Conservation (phyloP, 225 moss, liverwort and hornwort genomes). For the Pseudoscleropodium purum region DNA sequence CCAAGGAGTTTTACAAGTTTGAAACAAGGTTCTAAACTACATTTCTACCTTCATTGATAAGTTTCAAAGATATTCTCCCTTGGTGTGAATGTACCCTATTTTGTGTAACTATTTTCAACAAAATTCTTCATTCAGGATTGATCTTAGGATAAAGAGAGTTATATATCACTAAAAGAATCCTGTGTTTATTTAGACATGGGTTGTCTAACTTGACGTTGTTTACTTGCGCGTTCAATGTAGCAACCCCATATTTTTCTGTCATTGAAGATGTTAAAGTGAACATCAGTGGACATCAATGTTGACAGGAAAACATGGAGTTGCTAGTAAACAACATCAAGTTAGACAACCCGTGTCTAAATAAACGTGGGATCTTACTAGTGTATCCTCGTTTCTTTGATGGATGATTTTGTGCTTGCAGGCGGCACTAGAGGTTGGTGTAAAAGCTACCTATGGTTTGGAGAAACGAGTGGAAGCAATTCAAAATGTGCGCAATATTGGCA, state of each 20-base stretch:
- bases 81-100: not conserved
- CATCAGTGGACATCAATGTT: too few species aligned
- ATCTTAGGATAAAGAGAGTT: not conserved
- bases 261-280: too few species aligned
- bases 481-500: conserved; percentile 54
- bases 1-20: not conserved
- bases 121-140: not conserved
- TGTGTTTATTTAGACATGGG: too few species aligned
- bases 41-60: not conserved
- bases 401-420: conserved; percentile 21
- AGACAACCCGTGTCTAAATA: too few species aligned
- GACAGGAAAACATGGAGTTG: too few species aligned
- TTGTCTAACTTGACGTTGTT: too few species aligned
- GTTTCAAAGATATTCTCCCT: not conserved
- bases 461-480: conserved; percentile 73
- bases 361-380: too few species aligned
- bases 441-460: conserved; percentile 33
- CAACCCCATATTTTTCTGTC: too few species aligned
- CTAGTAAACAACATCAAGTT: too few species aligned
- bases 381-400: not conserved
- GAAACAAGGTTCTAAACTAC: not conserved
- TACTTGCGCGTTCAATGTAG: too few species aligned
- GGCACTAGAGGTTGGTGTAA: conserved; percentile 42
- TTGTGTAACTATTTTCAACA: not conserved
- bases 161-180: too few species aligned